A percentile compares a stretch with the other conserved stretches of the same genome.
These are phyloP conservation scores for Carallia brachiata DNA, from an alignment of 345 rosid species.

Conservation along the genomic window DNA sequence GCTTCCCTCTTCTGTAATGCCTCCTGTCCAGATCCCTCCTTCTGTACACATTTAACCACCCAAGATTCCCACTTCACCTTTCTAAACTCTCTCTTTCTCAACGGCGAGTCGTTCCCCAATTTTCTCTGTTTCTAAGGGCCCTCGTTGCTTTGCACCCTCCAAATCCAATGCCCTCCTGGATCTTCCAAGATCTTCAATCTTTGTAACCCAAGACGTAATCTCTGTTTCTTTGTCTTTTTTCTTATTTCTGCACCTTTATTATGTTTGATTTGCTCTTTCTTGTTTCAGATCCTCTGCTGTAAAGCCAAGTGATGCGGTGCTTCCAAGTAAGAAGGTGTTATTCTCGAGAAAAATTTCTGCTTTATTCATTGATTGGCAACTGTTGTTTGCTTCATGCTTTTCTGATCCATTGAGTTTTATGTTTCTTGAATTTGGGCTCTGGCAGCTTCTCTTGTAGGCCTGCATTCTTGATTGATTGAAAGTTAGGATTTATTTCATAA, in stretches of 20 bases:
- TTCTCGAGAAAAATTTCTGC: background rate
- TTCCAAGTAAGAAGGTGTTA: slow-evolving; percentile 28
- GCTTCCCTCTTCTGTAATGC: too few species aligned
- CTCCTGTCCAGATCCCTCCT: too few species aligned
- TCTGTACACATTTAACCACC: background rate
- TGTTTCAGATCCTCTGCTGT: slow-evolving; percentile 33
- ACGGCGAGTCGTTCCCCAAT: slow-evolving; percentile 4
- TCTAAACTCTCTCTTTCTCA: background rate
- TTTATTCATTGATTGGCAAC: background rate
- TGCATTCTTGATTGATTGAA: too few species aligned
- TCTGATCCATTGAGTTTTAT: too few species aligned
- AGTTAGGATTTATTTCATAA: too few species aligned
- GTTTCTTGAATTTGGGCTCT: too few species aligned
- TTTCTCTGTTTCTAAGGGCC: slow-evolving; percentile 10
- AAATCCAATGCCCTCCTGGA: background rate
- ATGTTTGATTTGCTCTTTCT: slow-evolving; percentile 1
- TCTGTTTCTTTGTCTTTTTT: background rate
- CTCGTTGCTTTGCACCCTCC: background rate
- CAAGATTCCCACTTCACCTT: background rate
- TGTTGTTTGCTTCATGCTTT: too few species aligned
- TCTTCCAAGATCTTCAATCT: background rate
- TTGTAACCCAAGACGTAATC: background rate
- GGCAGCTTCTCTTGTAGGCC: too few species aligned
- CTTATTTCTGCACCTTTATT: background rate
- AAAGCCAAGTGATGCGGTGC: slow-evolving; percentile 20